These are phyloP conservation scores for Quercus variabilis DNA, from an alignment of 306 rosid species.

Conservation along the genomic window DNA sequence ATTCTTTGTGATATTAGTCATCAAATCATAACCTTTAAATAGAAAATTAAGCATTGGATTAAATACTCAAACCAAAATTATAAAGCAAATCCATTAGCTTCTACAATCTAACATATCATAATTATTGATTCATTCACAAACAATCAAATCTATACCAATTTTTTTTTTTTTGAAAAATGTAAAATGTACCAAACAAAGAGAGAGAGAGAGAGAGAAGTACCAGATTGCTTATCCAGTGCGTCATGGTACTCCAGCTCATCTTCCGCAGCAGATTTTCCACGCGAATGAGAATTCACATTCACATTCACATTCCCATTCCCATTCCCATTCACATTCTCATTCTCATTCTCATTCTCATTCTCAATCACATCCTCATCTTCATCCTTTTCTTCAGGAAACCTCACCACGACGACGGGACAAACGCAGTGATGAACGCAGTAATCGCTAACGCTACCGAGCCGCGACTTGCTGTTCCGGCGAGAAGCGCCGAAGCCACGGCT, in stretches of 20 bases:
- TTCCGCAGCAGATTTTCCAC: not conserved
- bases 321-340: not conserved
- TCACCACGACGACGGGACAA: conserved; percentile 85
- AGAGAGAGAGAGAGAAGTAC: not conserved
- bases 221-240: conserved; percentile 19
- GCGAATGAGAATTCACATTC: not conserved
- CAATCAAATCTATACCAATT: not conserved
- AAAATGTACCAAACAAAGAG: not conserved
- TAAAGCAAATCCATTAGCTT: not conserved
- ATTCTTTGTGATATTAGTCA: too few relatives aligned
- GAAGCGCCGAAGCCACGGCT: conserved; percentile 86
- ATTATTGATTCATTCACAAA: not conserved
- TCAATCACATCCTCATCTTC: not conserved
- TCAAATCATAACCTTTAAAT: too few relatives aligned
- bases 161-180: not conserved
- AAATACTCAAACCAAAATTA: not conserved
- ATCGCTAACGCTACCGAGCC: conserved; percentile 86
- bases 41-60: too few relatives aligned
- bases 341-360: not conserved
- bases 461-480: conserved; percentile 39
- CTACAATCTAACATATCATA: not conserved
- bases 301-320: not conserved
- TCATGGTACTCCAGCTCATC: conserved; percentile 31
- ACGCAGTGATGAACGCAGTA: conserved; percentile 90
- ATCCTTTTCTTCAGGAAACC: conserved; percentile 39